phyloP scores from a whole-genome alignment of 192 early-diverging fungal species.

The Coemansia sp. region DNA sequence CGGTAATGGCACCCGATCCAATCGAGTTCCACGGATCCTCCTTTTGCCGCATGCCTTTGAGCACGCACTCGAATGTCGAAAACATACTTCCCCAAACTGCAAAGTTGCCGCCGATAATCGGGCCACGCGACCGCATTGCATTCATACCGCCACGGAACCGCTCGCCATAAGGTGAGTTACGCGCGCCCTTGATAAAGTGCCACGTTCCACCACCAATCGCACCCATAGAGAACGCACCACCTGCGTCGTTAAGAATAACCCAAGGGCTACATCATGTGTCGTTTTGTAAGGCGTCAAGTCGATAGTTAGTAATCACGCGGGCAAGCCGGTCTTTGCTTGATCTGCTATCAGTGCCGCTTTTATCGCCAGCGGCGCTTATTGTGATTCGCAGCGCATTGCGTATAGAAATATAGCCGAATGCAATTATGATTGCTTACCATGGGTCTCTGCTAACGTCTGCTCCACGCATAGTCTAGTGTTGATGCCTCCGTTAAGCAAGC shows the following conservation, averaged over 20 bases:
- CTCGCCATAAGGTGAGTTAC: constrained; percentile 96
- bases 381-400: not conserved
- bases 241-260: constrained; percentile 82
- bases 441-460: constrained; percentile 54
- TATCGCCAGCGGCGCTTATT: not conserved
- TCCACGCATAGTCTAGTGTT: constrained; percentile 40
- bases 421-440: constrained; percentile 33
- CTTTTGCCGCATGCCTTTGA: constrained; percentile 93
- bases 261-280: constrained; percentile 59
- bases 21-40: constrained; percentile 99
- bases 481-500: not conserved
- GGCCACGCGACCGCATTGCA: constrained; percentile 90
- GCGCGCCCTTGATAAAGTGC: constrained; percentile 98
- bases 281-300: not conserved
- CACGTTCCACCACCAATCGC: constrained; percentile 93
- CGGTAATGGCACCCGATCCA: constrained; percentile 88
- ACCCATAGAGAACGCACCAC: constrained; percentile 94
- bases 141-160: constrained; percentile 82
- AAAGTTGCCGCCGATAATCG: constrained; percentile 96
- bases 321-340: not conserved
- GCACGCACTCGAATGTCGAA: constrained; percentile 93
- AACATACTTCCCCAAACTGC: constrained; percentile 99
- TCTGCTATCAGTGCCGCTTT: not conserved
- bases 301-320: not conserved
- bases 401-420: not conserved